Percentiles rank a stretch among this genome's conserved stretches.
Conservation (phyloP, 805 yeast genomes). For the Kluyveromyces wickerhamii region DNA sequence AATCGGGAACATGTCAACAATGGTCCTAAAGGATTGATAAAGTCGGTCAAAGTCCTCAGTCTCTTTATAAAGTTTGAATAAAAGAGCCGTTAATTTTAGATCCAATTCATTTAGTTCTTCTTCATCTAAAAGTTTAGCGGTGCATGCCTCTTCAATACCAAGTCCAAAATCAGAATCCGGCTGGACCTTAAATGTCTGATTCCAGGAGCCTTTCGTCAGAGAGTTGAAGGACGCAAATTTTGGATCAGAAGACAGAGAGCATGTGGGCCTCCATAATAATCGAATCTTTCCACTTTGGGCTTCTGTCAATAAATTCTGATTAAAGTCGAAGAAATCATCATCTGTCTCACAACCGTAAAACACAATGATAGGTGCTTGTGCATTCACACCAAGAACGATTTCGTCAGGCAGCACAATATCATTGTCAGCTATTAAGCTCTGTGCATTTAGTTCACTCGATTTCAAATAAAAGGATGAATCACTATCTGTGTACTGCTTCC, state of each 20-base stretch:
- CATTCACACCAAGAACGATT: slow-evolving; percentile 47
- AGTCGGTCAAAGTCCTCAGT: slow-evolving; percentile 30
- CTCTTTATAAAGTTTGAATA: slow-evolving; percentile 33
- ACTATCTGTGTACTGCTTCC: slow-evolving; percentile 44
- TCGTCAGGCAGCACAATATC: slow-evolving; percentile 41
- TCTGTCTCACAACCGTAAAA: slow-evolving; percentile 60
- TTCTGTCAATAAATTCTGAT: slow-evolving; percentile 48
- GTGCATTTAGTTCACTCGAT: slow-evolving; percentile 34
- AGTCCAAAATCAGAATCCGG: slow-evolving; percentile 33
- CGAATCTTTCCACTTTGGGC: slow-evolving; percentile 59
- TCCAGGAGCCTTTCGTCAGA: slow-evolving; percentile 23
- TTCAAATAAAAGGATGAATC: slow-evolving; percentile 77
- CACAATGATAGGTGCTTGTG: slow-evolving; percentile 45
- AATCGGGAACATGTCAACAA: slow-evolving; percentile 36
- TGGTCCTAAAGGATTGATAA: slow-evolving; percentile 27
- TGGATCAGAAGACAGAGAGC: slow-evolving; percentile 32
- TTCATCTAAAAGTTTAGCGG: slow-evolving; percentile 11
- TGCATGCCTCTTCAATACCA: slow-evolving; percentile 42
- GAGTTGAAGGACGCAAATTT: slow-evolving; percentile 33
- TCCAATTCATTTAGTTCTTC: slow-evolving; percentile 35
- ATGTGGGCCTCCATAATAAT: slow-evolving; percentile 69
- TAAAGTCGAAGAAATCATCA: slow-evolving; percentile 46
- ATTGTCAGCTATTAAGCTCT: slow-evolving; percentile 14
- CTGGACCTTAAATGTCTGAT: slow-evolving; percentile 31
- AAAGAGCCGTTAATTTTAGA: slow-evolving; percentile 60